Percentiles rank a stretch among this genome's conserved stretches.
Evolutionary conservation across 306 rosid species (phyloP).

Genomic region (Cucumis hystrix): DNA sequence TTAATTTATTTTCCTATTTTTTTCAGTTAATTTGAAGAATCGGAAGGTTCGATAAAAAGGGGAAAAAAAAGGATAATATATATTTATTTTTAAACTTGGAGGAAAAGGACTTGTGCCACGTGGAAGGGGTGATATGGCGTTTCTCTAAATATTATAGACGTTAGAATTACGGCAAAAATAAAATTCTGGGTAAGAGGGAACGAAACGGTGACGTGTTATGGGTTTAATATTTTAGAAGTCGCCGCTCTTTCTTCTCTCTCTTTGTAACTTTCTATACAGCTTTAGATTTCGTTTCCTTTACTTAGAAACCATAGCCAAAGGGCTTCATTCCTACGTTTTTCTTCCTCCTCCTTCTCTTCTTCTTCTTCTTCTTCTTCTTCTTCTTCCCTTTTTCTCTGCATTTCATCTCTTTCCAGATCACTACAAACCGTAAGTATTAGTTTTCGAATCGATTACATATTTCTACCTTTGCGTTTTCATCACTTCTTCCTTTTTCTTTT

Average conservation of each 20-base stretch:
- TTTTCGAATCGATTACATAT: slow-evolving; percentile 8
- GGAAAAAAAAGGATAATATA: not conserved
- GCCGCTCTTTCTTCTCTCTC: slow-evolving; percentile 31
- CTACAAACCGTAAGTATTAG: not conserved
- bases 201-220: slow-evolving; percentile 39
- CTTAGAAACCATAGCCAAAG: slow-evolving; percentile 25
- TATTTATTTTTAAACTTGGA: not conserved
- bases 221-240: slow-evolving; percentile 31
- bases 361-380: not conserved
- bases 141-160: slow-evolving; percentile 17
- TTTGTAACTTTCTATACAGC: slow-evolving; percentile 20
- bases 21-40: too few relatives aligned
- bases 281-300: slow-evolving; percentile 60
- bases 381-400: not conserved
- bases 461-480: not conserved
- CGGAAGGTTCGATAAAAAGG: too few relatives aligned
- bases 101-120: slow-evolving; percentile 22
- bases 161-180: slow-evolving; percentile 25
- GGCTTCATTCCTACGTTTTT: slow-evolving; percentile 38
- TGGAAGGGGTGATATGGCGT: slow-evolving; percentile 9
- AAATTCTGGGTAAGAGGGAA: slow-evolving; percentile 9
- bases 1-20: too few relatives aligned
- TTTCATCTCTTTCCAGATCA: slow-evolving; percentile 6
- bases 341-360: not conserved
- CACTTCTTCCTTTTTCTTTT: not conserved